phyloP scores from a whole-genome alignment of 768 basidiomycete species.

The Amanita molliuscula region DNA sequence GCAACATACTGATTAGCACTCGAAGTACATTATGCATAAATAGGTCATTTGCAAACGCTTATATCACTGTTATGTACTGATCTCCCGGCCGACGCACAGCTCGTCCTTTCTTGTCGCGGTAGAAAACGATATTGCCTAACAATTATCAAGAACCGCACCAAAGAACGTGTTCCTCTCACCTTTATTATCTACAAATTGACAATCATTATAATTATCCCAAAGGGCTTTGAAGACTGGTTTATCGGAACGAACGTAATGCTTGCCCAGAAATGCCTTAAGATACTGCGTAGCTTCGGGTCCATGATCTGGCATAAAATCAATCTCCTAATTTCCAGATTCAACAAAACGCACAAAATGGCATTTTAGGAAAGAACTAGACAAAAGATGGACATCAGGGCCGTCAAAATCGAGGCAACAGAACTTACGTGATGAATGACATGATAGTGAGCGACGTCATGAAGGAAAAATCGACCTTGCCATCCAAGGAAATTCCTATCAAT shows the following conservation, averaged over 20 bases:
- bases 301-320: constrained; percentile 26
- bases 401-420: constrained; percentile 7
- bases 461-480: constrained; percentile 57
- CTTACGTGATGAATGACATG: constrained; percentile 54
- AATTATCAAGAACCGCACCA: background rate
- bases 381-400: background rate
- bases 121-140: constrained; percentile 33
- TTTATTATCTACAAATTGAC: constrained; percentile 49
- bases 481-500: constrained; percentile 49
- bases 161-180: constrained; percentile 17
- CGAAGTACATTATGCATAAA: background rate
- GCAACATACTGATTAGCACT: background rate
- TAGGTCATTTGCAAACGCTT: too few relatives aligned
- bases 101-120: constrained; percentile 16
- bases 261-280: constrained; percentile 37
- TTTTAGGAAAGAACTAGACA: constrained; percentile 49
- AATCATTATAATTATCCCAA: constrained; percentile 45
- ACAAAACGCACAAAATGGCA: constrained; percentile 40
- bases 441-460: constrained; percentile 56
- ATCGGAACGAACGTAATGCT: constrained; percentile 35
- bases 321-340: background rate
- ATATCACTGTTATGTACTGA: background rate
- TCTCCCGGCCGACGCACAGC: background rate
- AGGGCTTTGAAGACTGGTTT: constrained; percentile 34
- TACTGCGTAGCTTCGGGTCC: constrained; percentile 40